These are phyloP conservation scores for Malus sylvestris DNA, from an alignment of 306 rosid genomes.

Conservation along the genomic window DNA sequence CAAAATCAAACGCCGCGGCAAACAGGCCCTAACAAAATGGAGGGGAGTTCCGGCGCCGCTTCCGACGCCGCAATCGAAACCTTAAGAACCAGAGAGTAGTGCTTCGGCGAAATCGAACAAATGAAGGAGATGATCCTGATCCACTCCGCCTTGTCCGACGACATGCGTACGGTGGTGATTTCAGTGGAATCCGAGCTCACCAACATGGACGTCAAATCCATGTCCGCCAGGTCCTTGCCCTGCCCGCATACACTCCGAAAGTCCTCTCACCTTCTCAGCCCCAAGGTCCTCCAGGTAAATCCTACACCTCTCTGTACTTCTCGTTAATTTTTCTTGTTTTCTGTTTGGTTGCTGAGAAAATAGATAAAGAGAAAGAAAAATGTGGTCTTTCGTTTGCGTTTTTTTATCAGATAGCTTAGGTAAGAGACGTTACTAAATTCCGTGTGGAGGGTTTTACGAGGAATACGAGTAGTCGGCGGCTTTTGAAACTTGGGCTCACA, in stretches of 20 bases:
- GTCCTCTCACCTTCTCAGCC: slow-evolving; percentile 52
- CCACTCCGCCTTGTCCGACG: too few species aligned
- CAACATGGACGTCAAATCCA: too few species aligned
- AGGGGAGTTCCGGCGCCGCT: too few species aligned
- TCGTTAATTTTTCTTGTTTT: not conserved
- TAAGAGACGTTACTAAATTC: slow-evolving; percentile 8
- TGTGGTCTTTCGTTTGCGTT: not conserved
- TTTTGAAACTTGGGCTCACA: slow-evolving; percentile 56
- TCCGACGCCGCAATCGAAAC: too few species aligned
- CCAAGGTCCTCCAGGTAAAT: slow-evolving; percentile 67
- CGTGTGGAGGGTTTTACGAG: slow-evolving; percentile 32
- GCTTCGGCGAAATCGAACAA: too few species aligned
- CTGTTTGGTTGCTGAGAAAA: slow-evolving; percentile 4
- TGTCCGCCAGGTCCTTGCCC: too few species aligned
- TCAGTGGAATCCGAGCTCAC: too few species aligned
- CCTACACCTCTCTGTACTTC: not conserved
- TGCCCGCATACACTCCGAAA: slow-evolving; percentile 45
- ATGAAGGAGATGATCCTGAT: too few species aligned
- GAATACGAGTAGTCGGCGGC: slow-evolving; percentile 43
- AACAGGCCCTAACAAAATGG: too few species aligned
- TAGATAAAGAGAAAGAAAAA: not conserved
- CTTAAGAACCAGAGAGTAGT: fast-evolving
- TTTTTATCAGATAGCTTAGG: too few species aligned
- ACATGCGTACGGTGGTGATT: too few species aligned
- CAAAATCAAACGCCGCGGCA: not conserved